Evolutionary conservation across 108 stramenopile genomes (phyloP).

Genomic region (Pseudonitzschia delicatissima): DNA sequence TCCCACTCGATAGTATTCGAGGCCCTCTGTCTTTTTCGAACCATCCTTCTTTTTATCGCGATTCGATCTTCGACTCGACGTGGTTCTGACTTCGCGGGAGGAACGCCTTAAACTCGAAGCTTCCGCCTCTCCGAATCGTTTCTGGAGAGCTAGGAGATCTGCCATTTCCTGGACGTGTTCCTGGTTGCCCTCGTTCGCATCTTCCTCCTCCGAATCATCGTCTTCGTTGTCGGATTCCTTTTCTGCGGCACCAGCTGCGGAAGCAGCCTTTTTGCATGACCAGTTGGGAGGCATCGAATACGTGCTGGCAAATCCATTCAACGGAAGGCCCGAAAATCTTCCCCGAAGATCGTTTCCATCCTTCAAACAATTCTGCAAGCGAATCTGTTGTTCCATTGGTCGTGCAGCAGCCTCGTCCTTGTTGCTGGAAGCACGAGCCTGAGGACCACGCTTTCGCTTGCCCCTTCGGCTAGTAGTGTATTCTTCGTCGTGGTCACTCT

Average conservation of each 20-base stretch:
- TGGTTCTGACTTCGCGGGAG: conserved; percentile 14
- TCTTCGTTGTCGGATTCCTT: conserved; percentile 6
- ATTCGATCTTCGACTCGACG: background rate
- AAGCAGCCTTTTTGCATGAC: conserved; percentile 27
- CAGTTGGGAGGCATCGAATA: conserved; percentile 44
- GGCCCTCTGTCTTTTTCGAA: conserved; percentile 7
- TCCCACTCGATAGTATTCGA: conserved; percentile 8
- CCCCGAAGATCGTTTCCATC: conserved; percentile 44
- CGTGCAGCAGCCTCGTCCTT: conserved; percentile 42
- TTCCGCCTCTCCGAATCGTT: conserved; percentile 28
- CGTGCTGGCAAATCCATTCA: conserved; percentile 27
- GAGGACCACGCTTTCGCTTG: conserved; percentile 18
- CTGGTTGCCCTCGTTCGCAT: background rate
- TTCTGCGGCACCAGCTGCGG: background rate
- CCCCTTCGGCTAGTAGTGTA: conserved; percentile 20
- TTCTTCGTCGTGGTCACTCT: conserved; percentile 73
- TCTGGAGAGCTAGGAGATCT: conserved; percentile 31
- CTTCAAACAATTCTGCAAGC: conserved; percentile 36
- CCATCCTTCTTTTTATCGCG: background rate
- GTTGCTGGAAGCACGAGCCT: background rate
- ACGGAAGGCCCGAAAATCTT: conserved; percentile 42
- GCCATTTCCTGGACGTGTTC: conserved; percentile 29
- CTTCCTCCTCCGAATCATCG: conserved; percentile 6
- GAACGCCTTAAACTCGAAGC: conserved; percentile 33
- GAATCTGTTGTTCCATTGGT: conserved; percentile 43